Evolutionary conservation across 2,329 filamentous ascomycete genomes (phyloP), one percentile per base, ranked within the genome.

Genomic region (Arthrobotrys megalospora): DNA sequence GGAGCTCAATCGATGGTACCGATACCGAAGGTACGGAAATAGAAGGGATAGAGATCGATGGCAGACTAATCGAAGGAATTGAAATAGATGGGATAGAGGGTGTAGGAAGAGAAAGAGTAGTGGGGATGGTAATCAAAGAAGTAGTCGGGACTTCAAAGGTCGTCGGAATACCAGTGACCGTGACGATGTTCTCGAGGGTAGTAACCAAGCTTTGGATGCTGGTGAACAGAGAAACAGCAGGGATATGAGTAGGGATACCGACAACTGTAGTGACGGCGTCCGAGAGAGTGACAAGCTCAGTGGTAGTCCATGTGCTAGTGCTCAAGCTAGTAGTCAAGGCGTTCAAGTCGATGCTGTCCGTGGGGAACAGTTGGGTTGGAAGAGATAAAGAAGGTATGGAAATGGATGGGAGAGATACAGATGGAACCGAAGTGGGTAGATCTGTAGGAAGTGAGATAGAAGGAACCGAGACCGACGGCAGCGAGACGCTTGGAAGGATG

Each of bases 171-270:
- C 70, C 70, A 43, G 62, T 67, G 24, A 58, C 11, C 1, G 52
- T 67, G 41, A 67, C 12, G 19, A 67, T 38, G 7, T 43, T 67
- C 52, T 75, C 36, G 11, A 67, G 48, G 10, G 52, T 62, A 36
- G 41, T 67, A 38, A 75, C 19, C 41, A 67, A 32, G 43, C 38
- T 67, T 32, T 67, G 63, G 21, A 75, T 32, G 34, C 70, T 75
- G 12, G 62, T 75, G 63, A 75, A 67, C 0, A 67, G 63, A 32
- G 70, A 67, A 24, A 67, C 50, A 3, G 70, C 70, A 4, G 62
- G 70, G 19, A 75, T 75, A n/a, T 75, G 62, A 12, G 70, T 75
- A 32, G 70, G 70, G 32, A 75, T 45, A 62, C 62, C 70, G 45
- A 75, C 41, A 24, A 67, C 70, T 2, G 63, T 67, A 6, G 62